These are phyloP conservation scores for Solanum etuberosum DNA, from an alignment of 257 asterid species.

Conservation along the genomic window DNA sequence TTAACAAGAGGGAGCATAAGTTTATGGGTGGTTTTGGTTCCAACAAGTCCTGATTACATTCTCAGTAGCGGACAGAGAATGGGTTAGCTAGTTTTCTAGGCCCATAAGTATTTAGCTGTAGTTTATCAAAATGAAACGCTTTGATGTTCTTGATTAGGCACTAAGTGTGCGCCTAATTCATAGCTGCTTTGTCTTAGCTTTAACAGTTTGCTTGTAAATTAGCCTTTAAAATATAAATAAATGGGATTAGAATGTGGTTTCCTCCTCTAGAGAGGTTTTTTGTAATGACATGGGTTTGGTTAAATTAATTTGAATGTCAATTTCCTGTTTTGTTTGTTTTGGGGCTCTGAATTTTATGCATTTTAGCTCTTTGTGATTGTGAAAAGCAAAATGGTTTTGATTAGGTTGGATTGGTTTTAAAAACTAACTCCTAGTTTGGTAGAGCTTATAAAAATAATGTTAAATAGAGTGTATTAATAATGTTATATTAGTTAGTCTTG, in stretches of 20 bases:
- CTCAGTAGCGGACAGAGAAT: neutral
- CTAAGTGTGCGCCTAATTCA: neutral
- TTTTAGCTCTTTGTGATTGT: neutral
- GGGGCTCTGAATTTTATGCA: neutral
- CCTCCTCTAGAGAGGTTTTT: neutral
- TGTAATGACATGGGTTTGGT: neutral
- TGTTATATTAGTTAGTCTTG: too few species aligned
- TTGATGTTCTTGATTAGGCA: neutral
- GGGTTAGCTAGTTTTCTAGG: neutral
- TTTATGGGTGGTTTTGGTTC: conserved; percentile 40
- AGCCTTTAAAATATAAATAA: neutral
- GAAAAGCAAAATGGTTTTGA: neutral
- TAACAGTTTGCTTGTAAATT: neutral
- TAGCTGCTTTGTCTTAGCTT: neutral
- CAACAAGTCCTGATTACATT: conserved; percentile 19
- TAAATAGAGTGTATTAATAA: too few species aligned
- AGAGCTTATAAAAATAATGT: too few species aligned
- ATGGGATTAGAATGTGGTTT: neutral
- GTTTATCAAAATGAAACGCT: neutral
- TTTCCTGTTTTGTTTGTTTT: neutral
- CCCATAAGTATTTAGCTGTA: neutral
- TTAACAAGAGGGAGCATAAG: conserved; percentile 65
- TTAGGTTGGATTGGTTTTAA: neutral
- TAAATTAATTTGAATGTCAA: neutral
- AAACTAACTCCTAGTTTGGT: too few species aligned